phyloP scores from a whole-genome alignment of 129 eudicot genomes.

The Escallonia rubra region DNA sequence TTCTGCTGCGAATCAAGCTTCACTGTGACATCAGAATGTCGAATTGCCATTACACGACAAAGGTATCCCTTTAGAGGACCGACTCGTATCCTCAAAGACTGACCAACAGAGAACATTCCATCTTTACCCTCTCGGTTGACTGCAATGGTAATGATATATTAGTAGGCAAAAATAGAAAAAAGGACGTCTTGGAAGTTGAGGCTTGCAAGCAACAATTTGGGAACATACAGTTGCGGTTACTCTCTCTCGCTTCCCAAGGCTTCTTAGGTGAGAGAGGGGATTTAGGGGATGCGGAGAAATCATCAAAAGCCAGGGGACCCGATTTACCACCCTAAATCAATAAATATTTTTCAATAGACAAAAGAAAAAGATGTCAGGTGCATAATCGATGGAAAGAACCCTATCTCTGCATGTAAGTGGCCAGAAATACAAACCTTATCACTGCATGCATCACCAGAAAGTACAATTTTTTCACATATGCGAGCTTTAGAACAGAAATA shows the following conservation, averaged over 20 bases:
- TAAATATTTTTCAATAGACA: background rate
- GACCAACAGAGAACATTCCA: slow-evolving; percentile 69
- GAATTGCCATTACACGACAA: slow-evolving; percentile 78
- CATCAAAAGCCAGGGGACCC: slow-evolving; percentile 56
- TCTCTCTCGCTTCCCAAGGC: slow-evolving; percentile 45
- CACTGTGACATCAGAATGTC: slow-evolving; percentile 77
- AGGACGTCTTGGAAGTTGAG: background rate
- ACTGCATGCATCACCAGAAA: slow-evolving; percentile 29
- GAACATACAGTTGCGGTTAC: slow-evolving; percentile 46
- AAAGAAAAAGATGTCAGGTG: background rate
- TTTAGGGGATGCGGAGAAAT: slow-evolving; percentile 57
- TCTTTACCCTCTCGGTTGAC: slow-evolving; percentile 45
- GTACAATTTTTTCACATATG: slow-evolving; percentile 59
- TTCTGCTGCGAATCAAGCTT: slow-evolving; percentile 89
- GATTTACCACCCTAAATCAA: slow-evolving; percentile 49
- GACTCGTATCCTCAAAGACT: slow-evolving; percentile 67
- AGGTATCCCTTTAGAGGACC: slow-evolving; percentile 93
- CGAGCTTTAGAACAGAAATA: slow-evolving; percentile 66
- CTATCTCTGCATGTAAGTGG: background rate
- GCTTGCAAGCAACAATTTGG: background rate
- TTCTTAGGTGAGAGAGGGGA: slow-evolving; percentile 69
- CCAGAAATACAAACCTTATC: slow-evolving; percentile 42
- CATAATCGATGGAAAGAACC: background rate
- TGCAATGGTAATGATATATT: slow-evolving; percentile 25
- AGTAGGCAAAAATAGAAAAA: background rate